phyloP scores from a whole-genome alignment of 2,329 filamentous ascomycete species.

The Cordyceps tenuipes region DNA sequence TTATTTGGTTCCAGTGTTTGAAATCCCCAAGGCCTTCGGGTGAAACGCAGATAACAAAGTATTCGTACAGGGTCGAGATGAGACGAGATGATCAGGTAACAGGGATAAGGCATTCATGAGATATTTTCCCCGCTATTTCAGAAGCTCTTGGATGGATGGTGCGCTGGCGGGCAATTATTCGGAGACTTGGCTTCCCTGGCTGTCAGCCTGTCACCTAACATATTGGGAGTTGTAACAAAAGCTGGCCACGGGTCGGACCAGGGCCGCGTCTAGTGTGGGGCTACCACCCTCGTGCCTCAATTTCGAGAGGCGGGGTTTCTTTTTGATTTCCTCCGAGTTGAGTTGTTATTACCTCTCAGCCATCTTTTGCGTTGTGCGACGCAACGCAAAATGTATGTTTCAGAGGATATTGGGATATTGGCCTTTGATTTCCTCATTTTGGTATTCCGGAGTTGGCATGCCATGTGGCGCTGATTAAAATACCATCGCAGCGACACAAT shows the following conservation, averaged over 20 bases:
- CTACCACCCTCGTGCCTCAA: neutral
- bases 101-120: neutral
- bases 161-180: slow-evolving; percentile 13
- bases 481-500: too few species aligned
- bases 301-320: too few species aligned
- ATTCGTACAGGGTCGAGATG: neutral
- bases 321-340: too few species aligned
- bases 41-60: neutral
- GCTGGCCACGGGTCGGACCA: too few species aligned
- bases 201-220: neutral
- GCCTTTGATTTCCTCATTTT: too few species aligned
- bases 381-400: too few species aligned
- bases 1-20: neutral
- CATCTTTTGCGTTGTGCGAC: too few species aligned
- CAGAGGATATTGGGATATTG: too few species aligned
- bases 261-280: neutral
- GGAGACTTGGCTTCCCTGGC: neutral
- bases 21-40: too few species aligned
- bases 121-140: slow-evolving; percentile 5
- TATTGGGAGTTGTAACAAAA: neutral
- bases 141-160: neutral
- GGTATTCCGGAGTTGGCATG: too few species aligned
- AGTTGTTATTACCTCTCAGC: too few species aligned
- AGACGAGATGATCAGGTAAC: neutral
- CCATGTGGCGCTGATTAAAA: too few species aligned